phyloP scores from a whole-genome alignment of 768 basidiomycete genomes.

The Boletus rubropictus region DNA sequence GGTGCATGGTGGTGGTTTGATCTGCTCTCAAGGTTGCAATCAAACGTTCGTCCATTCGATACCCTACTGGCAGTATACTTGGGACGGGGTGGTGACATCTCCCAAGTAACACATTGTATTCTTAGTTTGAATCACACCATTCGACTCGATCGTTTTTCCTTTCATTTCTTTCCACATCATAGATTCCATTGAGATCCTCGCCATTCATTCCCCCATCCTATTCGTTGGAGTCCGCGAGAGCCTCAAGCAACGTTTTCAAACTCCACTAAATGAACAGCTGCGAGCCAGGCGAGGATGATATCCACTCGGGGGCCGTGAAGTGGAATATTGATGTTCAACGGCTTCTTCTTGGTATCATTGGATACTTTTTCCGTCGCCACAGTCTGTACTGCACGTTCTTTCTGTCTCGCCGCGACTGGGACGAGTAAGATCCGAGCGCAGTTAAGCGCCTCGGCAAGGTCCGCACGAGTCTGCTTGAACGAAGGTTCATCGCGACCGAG shows the following conservation, averaged over 20 bases:
- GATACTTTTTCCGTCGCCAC: slow-evolving; percentile 43
- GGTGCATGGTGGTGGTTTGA: slow-evolving; percentile 21
- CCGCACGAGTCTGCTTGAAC: slow-evolving; percentile 23
- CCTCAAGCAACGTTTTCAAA: slow-evolving; percentile 42
- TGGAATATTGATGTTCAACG: slow-evolving; percentile 70
- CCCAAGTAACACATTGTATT: neutral
- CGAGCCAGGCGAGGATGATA: slow-evolving; percentile 80
- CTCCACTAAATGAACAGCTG: slow-evolving; percentile 72
- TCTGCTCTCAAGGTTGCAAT: neutral
- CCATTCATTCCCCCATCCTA: neutral
- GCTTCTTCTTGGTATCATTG: slow-evolving; percentile 43
- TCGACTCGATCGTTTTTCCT: neutral
- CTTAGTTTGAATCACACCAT: neutral
- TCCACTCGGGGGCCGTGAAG: slow-evolving; percentile 84
- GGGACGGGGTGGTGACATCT: neutral
- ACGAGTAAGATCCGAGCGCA: slow-evolving; percentile 67
- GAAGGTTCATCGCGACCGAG: slow-evolving; percentile 20
- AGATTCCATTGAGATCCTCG: slow-evolving; percentile 15
- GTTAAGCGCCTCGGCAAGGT: slow-evolving; percentile 56
- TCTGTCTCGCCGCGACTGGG: slow-evolving; percentile 61
- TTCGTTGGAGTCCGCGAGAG: neutral
- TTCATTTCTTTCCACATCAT: slow-evolving; percentile 1
- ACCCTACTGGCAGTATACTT: neutral
- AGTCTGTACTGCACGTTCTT: slow-evolving; percentile 50
- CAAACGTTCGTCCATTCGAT: slow-evolving; percentile 5